Percentiles rank a stretch among this genome's conserved stretches.
phyloP scores from a whole-genome alignment of 495 filamentous ascomycete genomes.

The Hypomontagnella submonticulosa region DNA sequence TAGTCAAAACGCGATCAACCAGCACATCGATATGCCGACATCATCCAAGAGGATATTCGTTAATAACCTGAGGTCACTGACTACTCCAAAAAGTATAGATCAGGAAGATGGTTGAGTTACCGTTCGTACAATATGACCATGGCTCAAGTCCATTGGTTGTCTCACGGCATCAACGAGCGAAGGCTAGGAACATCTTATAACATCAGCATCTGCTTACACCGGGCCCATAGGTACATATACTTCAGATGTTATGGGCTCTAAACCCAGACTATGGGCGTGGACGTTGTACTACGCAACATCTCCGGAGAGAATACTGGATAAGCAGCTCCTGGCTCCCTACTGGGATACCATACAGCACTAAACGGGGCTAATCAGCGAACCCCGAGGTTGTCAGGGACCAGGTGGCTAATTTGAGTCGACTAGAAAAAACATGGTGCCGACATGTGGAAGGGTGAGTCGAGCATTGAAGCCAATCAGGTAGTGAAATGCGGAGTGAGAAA shows the following conservation, averaged over 20 bases:
- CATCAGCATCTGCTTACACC: slow-evolving; percentile 2
- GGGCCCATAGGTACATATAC: background rate
- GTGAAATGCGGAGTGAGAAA: slow-evolving; percentile 8
- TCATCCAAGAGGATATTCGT: slow-evolving; percentile 6
- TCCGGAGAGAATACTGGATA: slow-evolving; percentile 18
- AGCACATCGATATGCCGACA: slow-evolving; percentile 6
- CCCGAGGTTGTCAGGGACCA: slow-evolving; percentile 13
- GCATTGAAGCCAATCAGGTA: slow-evolving; percentile 30
- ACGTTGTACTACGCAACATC: slow-evolving; percentile 10
- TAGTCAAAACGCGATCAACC: slow-evolving; percentile 6
- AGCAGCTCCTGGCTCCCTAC: slow-evolving; percentile 19
- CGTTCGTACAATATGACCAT: slow-evolving; percentile 18
- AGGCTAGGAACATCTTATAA: slow-evolving; percentile 29
- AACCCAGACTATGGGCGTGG: slow-evolving; percentile 6
- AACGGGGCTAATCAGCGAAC: slow-evolving; percentile 9
- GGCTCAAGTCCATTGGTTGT: slow-evolving; percentile 21
- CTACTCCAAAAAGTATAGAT: slow-evolving; percentile 6
- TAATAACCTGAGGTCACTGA: background rate
- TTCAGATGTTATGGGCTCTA: slow-evolving; percentile 3
- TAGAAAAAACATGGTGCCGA: slow-evolving; percentile 15
- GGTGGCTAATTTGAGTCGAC: slow-evolving; percentile 15
- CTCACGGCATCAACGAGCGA: slow-evolving; percentile 15
- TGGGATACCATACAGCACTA: slow-evolving; percentile 19
- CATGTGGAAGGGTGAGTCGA: slow-evolving; percentile 19
- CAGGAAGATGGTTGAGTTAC: slow-evolving; percentile 19